phyloP scores from a whole-genome alignment of 176 grass and related monocot genomes.

The Thinopyrum elongatum region DNA sequence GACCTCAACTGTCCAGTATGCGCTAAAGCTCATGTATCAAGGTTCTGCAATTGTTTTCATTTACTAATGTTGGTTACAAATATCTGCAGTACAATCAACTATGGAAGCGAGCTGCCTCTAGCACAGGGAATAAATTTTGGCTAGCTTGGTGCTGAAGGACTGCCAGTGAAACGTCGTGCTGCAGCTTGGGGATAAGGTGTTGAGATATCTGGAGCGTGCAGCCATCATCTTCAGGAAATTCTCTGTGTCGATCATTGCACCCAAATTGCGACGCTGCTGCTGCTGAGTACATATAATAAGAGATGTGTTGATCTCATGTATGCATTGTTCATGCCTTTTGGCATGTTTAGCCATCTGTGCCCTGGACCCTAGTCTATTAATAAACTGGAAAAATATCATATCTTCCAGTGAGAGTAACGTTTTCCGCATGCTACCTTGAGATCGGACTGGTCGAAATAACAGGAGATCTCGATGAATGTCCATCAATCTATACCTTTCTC shows the following conservation, averaged over 20 bases:
- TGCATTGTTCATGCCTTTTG: not conserved
- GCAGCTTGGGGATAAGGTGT: not conserved
- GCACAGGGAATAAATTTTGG: slow-evolving; percentile 97
- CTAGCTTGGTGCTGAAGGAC: slow-evolving; percentile 9
- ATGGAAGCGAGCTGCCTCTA: slow-evolving; percentile 91
- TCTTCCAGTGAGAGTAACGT: not conserved
- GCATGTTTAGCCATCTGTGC: not conserved
- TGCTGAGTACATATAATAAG: slow-evolving; percentile 13
- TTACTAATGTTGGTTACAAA: not conserved
- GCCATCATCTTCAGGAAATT: not conserved
- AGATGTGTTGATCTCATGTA: not conserved
- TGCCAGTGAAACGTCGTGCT: not conserved
- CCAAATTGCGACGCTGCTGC: slow-evolving; percentile 5
- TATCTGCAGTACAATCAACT: slow-evolving; percentile 92
- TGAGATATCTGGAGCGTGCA: not conserved
- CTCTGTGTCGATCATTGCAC: not conserved
- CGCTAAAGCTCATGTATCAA: not conserved
- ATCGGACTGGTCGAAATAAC: not conserved
- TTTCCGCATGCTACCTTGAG: not conserved
- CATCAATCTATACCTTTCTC: slow-evolving; percentile 41
- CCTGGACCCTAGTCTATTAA: not conserved
- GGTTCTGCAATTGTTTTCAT: not conserved
- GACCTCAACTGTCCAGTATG: not conserved
- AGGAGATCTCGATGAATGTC: not conserved
- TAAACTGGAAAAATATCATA: not conserved